A percentile compares a stretch with the other conserved stretches of the same genome.
Conservation (phyloP, 129 eudicot species). For the Deinandra increscens region DNA sequence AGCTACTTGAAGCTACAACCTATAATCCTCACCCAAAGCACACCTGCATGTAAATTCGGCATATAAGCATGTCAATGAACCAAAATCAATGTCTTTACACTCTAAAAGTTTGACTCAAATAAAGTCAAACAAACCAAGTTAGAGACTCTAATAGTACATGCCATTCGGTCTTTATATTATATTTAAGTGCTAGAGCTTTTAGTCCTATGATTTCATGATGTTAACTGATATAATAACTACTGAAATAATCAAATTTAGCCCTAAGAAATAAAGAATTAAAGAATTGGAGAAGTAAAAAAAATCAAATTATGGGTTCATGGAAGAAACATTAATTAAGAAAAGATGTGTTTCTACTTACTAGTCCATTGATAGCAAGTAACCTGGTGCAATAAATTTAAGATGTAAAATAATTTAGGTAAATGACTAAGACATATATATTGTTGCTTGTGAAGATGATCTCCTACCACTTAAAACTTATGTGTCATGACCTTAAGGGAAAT, state of each 20-base stretch:
- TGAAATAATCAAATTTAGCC: slow-evolving; percentile 4
- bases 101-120: too few species aligned
- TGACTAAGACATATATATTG: slow-evolving; percentile 20
- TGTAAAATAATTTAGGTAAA: slow-evolving; percentile 17
- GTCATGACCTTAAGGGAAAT: slow-evolving; percentile 9
- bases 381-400: slow-evolving; percentile 16
- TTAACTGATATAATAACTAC: slow-evolving; percentile 15
- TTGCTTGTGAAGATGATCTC: slow-evolving; percentile 21
- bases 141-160: too few species aligned
- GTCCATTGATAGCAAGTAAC: slow-evolving; percentile 10
- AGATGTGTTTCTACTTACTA: slow-evolving; percentile 3
- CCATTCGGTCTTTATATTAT: not conserved
- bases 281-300: not conserved
- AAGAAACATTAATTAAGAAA: slow-evolving; percentile 10
- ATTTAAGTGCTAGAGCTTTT: slow-evolving; percentile 10
- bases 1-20: too few species aligned
- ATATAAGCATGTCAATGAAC: too few species aligned
- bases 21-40: too few species aligned
- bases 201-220: slow-evolving; percentile 10
- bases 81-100: too few species aligned
- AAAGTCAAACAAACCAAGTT: too few species aligned
- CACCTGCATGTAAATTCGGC: too few species aligned
- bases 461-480: slow-evolving; percentile 15
- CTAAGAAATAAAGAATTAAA: not conserved
- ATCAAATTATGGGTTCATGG: not conserved